These are phyloP conservation scores for Astrothelium subdiscretum DNA, from an alignment of 495 filamentous ascomycete genomes.

Conservation along the genomic window DNA sequence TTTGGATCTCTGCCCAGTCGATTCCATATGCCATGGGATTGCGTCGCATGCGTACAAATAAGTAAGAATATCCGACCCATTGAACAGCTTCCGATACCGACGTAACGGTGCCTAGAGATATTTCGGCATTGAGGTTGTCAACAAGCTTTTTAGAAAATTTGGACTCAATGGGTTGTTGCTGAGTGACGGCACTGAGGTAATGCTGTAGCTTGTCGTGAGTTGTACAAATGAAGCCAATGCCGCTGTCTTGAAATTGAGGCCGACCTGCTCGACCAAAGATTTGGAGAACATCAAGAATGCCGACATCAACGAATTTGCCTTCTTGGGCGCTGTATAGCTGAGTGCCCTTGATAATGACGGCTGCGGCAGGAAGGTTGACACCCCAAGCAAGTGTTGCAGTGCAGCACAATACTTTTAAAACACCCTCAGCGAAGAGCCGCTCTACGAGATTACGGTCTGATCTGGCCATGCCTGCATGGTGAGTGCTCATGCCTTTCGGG, in stretches of 20 bases:
- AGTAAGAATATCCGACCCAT: conserved; percentile 96
- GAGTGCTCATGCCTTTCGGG: conserved; percentile 80
- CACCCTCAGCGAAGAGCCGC: conserved; percentile 72
- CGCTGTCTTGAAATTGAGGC: conserved; percentile 90
- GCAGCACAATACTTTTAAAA: conserved; percentile 93
- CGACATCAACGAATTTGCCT: conserved; percentile 91
- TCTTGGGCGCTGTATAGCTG: conserved; percentile 93
- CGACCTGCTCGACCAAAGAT: conserved; percentile 97
- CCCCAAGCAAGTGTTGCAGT: conserved; percentile 97
- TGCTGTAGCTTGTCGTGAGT: conserved; percentile 86
- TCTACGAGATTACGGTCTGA: conserved; percentile 92
- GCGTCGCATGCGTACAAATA: conserved; percentile 90
- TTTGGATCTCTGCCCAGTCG: conserved; percentile 75
- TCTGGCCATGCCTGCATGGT: conserved; percentile 90
- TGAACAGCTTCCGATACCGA: conserved; percentile 88
- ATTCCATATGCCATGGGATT: conserved; percentile 94
- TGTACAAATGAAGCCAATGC: conserved; percentile 94
- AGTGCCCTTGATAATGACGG: conserved; percentile 95
- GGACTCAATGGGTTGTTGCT: conserved; percentile 94
- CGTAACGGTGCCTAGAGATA: conserved; percentile 86
- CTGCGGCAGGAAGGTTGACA: conserved; percentile 95
- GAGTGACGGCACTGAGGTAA: conserved; percentile 84
- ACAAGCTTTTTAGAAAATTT: conserved; percentile 80
- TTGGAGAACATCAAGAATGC: conserved; percentile 94
- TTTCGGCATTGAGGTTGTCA: conserved; percentile 94